Evolutionary conservation across 2,329 filamentous ascomycete genomes (phyloP).

Genomic region (Ceratocystis lukuohia): DNA sequence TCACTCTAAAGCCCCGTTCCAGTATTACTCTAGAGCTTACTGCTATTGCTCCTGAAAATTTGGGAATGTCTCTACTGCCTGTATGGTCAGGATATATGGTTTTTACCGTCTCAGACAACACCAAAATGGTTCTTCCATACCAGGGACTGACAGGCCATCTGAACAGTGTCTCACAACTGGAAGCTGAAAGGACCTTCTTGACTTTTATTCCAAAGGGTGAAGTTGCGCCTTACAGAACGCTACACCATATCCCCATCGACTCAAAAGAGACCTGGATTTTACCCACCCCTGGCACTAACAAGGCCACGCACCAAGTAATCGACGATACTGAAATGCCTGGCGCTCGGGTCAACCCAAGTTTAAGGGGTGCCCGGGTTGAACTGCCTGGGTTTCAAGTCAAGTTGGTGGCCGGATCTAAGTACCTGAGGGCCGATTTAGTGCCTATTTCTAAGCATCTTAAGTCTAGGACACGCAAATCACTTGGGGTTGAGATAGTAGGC

Average conservation of each 20-base stretch:
- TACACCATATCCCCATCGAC: slow-evolving; percentile 25
- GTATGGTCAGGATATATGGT: slow-evolving; percentile 34
- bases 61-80: slow-evolving; percentile 27
- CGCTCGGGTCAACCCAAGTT: background rate
- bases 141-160: slow-evolving; percentile 27
- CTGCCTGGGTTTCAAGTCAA: slow-evolving; percentile 28
- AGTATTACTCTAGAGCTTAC: slow-evolving; percentile 25
- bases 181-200: slow-evolving; percentile 23
- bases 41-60: slow-evolving; percentile 25
- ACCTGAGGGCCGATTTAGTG: slow-evolving; percentile 29
- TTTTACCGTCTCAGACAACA: slow-evolving; percentile 29
- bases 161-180: slow-evolving; percentile 28
- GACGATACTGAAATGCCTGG: slow-evolving; percentile 25
- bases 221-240: slow-evolving; percentile 16
- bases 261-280: slow-evolving; percentile 25
- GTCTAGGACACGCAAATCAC: slow-evolving; percentile 22
- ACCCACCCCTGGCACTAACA: slow-evolving; percentile 10
- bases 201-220: slow-evolving; percentile 25
- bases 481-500: slow-evolving; percentile 32
- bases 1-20: slow-evolving; percentile 27
- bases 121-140: slow-evolving; percentile 30
- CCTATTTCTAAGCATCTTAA: background rate
- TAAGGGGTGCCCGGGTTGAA: slow-evolving; percentile 18
- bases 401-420: slow-evolving; percentile 31
- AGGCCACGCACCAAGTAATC: background rate